These are phyloP conservation scores for Penicillium sp. DNA, from an alignment of 2,329 filamentous ascomycete genomes.

Conservation along the genomic window DNA sequence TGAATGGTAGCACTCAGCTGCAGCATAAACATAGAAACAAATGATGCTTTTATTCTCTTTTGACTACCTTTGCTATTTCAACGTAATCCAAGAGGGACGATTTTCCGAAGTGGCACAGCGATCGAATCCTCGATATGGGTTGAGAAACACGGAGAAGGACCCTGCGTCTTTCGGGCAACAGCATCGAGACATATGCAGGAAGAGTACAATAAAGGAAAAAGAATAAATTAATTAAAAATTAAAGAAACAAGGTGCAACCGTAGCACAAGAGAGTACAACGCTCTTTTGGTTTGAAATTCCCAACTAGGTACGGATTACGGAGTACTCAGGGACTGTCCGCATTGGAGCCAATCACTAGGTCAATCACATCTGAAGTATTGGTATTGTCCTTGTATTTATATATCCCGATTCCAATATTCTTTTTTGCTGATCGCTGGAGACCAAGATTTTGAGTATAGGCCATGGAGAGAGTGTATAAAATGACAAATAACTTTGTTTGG, in stretches of 20 bases:
- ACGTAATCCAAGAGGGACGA: conserved; percentile 4
- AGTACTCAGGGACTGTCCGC: conserved; percentile 4
- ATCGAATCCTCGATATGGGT: conserved; percentile 18
- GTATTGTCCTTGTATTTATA: conserved; percentile 6
- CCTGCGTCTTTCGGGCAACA: conserved; percentile 19
- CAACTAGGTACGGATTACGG: neutral
- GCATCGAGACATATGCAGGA: conserved; percentile 4
- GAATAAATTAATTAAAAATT: neutral
- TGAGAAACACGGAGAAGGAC: conserved; percentile 19
- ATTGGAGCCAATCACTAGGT: conserved; percentile 22
- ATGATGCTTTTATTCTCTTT: neutral
- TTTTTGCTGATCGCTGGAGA: neutral
- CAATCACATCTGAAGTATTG: conserved; percentile 4
- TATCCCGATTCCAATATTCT: neutral
- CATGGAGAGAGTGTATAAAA: neutral
- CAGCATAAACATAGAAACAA: neutral
- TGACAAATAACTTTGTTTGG: neutral
- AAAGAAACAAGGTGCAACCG: conserved; percentile 9
- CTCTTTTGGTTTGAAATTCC: conserved; percentile 1
- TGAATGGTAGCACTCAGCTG: conserved; percentile 12
- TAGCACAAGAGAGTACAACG: conserved; percentile 10
- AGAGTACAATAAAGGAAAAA: neutral
- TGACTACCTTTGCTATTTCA: neutral
- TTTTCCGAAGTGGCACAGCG: conserved; percentile 23
- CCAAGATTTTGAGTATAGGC: neutral